Base-by-base conservation (phyloP, 768 basidiomycete species). In the Naematelia encephala region DNA sequence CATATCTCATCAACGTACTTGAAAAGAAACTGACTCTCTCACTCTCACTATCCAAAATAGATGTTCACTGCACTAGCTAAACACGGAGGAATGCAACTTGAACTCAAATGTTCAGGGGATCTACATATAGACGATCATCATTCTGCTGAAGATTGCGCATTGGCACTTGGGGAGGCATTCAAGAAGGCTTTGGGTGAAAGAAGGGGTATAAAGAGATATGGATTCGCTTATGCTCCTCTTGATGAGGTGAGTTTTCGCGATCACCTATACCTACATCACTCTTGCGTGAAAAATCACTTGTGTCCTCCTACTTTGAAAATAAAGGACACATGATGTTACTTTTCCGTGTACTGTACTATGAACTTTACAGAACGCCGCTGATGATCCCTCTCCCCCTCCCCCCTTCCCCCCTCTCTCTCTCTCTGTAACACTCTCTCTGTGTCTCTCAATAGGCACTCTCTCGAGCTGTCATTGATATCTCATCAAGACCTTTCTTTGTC, bases 61-160 rank as follows among this genome's bases (percentile, higher is more conserved):
- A 99, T 99, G 96, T 92, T 91, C 76, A 87, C 91, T 63, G 94
- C 96, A 1, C 84, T 99, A 3, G 94, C 96, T 30, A 98, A 98
- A 77, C 96, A 99, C 79, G 84, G 90, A 19, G 91, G 91, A 58
- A 89, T 96, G 85, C 92, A 91, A 0, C 80, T 99, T 62, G 85
- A 83, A 19, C 83, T 99, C 80, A 87, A 88, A 67, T 97, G 92
- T 78, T 86, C 89, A 73, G 96, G 96, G 42, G 96, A 99, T 77
- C 82, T 98, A 5, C 90, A 87, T 84, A 96, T 98, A 60, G 96
- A 99, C 79, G 96, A 99, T 79, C 96, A 98, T 71, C 96, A 99
- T 79, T 91, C 93, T 48, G 91, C 94, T 83, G 96, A 99, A 89
- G 85, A 86, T 87, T 86, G 73, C 44, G 76, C 78, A 13, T 61